phyloP scores from a whole-genome alignment of 495 filamentous ascomycete genomes.

The Cercophora sp. region DNA sequence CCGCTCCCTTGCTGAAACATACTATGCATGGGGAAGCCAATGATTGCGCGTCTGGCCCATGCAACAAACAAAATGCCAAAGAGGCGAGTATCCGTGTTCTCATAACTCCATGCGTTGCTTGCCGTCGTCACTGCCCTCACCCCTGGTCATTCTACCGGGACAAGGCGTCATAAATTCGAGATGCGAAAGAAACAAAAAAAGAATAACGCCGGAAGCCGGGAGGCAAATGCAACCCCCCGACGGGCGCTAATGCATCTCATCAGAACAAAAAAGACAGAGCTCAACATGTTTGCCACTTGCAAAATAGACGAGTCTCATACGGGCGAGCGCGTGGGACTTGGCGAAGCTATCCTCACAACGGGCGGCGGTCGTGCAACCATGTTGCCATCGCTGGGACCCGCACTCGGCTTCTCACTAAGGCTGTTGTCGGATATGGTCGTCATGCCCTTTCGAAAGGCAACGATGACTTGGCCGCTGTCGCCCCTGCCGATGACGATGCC shows the following conservation, averaged over 20 bases:
- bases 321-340: slow-evolving; percentile 1
- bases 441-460: slow-evolving; percentile 25
- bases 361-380: slow-evolving; percentile 10
- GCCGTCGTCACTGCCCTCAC: too few species aligned
- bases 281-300: not conserved
- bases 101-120: too few species aligned
- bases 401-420: not conserved
- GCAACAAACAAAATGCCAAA: too few species aligned
- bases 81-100: too few species aligned
- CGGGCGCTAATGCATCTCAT: too few species aligned
- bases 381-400: not conserved
- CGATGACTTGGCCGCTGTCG: slow-evolving; percentile 22
- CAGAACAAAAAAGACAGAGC: not conserved
- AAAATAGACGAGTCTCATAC: not conserved
- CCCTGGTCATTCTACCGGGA: too few species aligned
- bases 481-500: slow-evolving; percentile 23
- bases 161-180: too few species aligned
- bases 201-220: too few species aligned
- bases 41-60: too few species aligned
- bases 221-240: too few species aligned
- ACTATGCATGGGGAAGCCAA: too few species aligned
- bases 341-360: slow-evolving; percentile 18
- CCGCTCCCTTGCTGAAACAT: too few species aligned
- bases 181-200: not conserved
- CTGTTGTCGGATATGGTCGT: slow-evolving; percentile 2